Evolutionary conservation across 805 yeast genomes (phyloP), one percentile per base, ranked within the genome.

Genomic region (Sugiyamaella mastotermitis): DNA sequence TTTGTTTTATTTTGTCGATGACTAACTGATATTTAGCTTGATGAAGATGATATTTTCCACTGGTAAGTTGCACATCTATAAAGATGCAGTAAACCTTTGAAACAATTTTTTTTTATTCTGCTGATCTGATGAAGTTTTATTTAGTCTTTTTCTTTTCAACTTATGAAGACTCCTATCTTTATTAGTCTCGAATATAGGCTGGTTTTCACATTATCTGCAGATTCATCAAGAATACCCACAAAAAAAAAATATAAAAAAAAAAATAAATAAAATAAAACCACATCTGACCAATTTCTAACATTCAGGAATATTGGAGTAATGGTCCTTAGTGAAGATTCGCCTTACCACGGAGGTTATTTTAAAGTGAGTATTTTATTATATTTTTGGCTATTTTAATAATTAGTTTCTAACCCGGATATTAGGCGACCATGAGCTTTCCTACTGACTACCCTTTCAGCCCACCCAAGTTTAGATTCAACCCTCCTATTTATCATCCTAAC

Each of bases 401-500:
- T n/a, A 13, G 13, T 21, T n/a, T 4, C 4, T n/a, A n/a, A 15
- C 17, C n/a, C 9, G 10, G 18, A 20, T 17, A 25, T 21, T 28
- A 59, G 58, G 95, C 95, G 16, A 94, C 85, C 58, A 85, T 90
- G 95, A 73, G 80, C 50, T 90, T 90, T 64, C 97, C 97, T 4
- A 63, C 69, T 16, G 95, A 87, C 60, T 90, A 80, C 64, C 98
- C 97, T 3, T 90, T 76, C 57, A 68, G 84, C 16, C 98, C 98
- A 20, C 98, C 97, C 30, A 76, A 82, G 25, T 90, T 87, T 66
- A 71, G 94, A 51, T 90, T 90, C 68, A 80, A 90, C 5, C 95
- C 97, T 10, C 81, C 95, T 30, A 84, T 90, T 50, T 88, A 78
- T 64, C 97, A 90, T 56, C 97, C 97, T 18, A 90, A 90, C 59